phyloP scores from a whole-genome alignment of 768 basidiomycete genomes.

The Epithele typhae region DNA sequence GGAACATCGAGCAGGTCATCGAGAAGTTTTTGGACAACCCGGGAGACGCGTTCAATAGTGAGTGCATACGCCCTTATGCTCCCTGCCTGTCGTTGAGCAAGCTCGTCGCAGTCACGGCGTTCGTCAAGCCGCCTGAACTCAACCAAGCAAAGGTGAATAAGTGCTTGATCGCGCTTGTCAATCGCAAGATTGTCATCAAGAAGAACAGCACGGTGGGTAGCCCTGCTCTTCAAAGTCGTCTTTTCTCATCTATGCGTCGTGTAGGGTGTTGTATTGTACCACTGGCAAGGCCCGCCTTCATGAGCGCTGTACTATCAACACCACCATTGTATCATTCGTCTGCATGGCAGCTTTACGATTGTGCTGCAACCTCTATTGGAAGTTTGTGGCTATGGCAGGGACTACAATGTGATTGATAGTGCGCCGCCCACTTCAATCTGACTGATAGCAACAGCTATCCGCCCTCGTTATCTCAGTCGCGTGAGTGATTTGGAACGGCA shows the following conservation, averaged over 20 bases:
- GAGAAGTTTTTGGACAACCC: slow-evolving; percentile 67
- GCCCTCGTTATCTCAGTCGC: no score
- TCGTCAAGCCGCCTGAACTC: slow-evolving; percentile 76
- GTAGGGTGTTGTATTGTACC: slow-evolving; percentile 2
- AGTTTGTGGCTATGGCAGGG: no score
- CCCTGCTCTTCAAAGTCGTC: not conserved
- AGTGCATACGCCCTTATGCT: slow-evolving; percentile 11
- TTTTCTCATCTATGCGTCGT: not conserved
- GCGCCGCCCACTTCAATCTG: no score
- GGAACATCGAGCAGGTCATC: slow-evolving; percentile 78
- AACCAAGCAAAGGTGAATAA: slow-evolving; percentile 92
- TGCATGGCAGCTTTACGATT: no score
- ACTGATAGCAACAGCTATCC: no score
- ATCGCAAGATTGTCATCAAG: slow-evolving; percentile 79
- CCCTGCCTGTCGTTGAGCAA: not conserved
- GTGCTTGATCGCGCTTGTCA: slow-evolving; percentile 87
- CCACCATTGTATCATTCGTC: no score
- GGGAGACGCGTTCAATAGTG: slow-evolving; percentile 58
- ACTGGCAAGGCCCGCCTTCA: slow-evolving; percentile 1
- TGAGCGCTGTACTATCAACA: no score
- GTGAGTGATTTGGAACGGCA: no score
- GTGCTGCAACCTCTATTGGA: no score
- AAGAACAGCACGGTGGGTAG: slow-evolving; percentile 42
- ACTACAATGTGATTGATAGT: no score
- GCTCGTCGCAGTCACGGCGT: slow-evolving; percentile 55